These are phyloP conservation scores for Penicillium arizonense DNA, from an alignment of 495 filamentous ascomycete genomes.

Conservation along the genomic window DNA sequence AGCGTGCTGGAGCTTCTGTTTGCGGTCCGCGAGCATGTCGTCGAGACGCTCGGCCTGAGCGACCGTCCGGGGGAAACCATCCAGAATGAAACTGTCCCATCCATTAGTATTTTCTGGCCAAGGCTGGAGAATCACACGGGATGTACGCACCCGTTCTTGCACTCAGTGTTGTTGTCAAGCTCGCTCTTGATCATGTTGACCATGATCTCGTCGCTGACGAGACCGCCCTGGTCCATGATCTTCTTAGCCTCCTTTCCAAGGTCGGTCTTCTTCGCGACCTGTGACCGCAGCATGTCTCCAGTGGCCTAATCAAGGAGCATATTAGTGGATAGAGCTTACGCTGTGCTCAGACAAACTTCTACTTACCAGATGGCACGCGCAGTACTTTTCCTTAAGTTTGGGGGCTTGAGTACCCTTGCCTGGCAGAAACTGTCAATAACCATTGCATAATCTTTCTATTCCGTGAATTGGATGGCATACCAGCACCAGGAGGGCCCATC, in stretches of 20 bases:
- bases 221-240: constrained; percentile 98
- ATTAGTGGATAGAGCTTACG: constrained; percentile 5
- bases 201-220: constrained; percentile 99
- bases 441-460: constrained; percentile 12
- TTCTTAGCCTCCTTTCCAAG: constrained; percentile 98
- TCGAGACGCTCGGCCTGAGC: constrained; percentile 93
- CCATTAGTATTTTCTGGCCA: constrained; percentile 8
- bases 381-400: constrained; percentile 95
- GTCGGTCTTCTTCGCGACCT: constrained; percentile 96
- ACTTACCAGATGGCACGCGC: constrained; percentile 91
- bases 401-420: constrained; percentile 99
- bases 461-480: constrained; percentile 47
- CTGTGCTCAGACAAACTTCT: constrained; percentile 5
- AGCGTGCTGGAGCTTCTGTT: constrained; percentile 85
- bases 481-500: constrained; percentile 96
- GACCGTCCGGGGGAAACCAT: constrained; percentile 96
- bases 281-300: constrained; percentile 97
- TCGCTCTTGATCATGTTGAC: constrained; percentile 99
- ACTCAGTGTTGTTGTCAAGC: constrained; percentile 89
- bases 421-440: constrained; percentile 39
- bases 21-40: constrained; percentile 73
- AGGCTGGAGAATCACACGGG: not conserved
- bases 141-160: constrained; percentile 75
- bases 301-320: constrained; percentile 65
- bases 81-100: constrained; percentile 84